Base-by-base conservation (phyloP, 1,139 yeast species). In the Chernovozyma sophiae-reginae region DNA sequence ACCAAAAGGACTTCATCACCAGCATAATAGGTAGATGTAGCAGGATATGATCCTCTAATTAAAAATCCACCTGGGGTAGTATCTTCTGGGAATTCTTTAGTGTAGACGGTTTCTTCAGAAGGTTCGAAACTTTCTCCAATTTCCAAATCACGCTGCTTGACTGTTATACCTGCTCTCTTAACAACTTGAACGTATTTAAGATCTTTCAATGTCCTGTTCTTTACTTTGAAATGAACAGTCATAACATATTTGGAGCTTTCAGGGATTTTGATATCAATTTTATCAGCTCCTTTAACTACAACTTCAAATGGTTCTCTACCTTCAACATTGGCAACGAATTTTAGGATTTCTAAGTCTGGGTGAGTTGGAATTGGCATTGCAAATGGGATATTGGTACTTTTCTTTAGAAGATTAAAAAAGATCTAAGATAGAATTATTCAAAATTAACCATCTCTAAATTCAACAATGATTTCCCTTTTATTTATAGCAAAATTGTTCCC, bases 1-100 rank as follows among this genome's bases (percentile, higher is more conserved):
- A 44, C 43, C 33, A 53, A 46, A 43, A 62, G 57, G 29, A 47
- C 57, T 38, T 60, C 60, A 16, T 53, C 71, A 25, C 55, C 61
- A 19, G 62, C 58, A 35, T 42, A 56, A 49, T 67, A 69, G 20
- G 64, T 61, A 22, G 69, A 61, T 8, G 51, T 50, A 39, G 67
- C 64, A 11, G 57, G 55, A 48, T 56, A 62, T 25, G 46, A 44
- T 13, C 72, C 73, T 55, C 74, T 65, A 37, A 61, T 48, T 32
- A 68, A 52, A 49, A 59, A 67, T 18, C 74, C 73, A 38, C 65
- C 61, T 12, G 75, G 75, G 32, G 73, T 60, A 14, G 53, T 52
- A 40, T 68, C 73, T 39, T 57, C 59, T 14, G 62, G 63, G 46
- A 65, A 67, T 11, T 49, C 51, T 42, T 55, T 54, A 15, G 48